These are phyloP conservation scores for Dactylis glomerata DNA, from an alignment of 176 grass and related monocot species.

Conservation along the genomic window DNA sequence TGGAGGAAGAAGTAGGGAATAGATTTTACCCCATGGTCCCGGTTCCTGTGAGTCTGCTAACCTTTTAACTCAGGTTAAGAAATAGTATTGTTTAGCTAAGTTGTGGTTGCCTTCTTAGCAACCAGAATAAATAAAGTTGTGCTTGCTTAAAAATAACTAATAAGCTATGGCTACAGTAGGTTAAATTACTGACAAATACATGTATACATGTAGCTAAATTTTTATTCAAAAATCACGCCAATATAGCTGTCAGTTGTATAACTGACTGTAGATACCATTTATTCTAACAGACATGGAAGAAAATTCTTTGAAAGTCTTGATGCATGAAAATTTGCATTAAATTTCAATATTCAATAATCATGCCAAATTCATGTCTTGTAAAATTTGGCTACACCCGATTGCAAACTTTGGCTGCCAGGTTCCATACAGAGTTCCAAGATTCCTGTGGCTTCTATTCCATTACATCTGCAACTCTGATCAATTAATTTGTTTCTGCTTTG, in stretches of 20 bases:
- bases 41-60: constrained; percentile 74
- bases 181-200: constrained; percentile 1
- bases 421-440: neutral
- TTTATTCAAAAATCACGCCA: neutral
- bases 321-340: constrained; percentile 10
- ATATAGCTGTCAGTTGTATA: constrained; percentile 23
- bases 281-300: neutral
- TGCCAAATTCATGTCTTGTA: neutral
- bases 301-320: constrained; percentile 29
- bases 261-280: constrained; percentile 11
- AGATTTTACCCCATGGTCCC: constrained; percentile 85
- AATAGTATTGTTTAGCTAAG: constrained; percentile 15
- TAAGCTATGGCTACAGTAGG: constrained; percentile 14
- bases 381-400: neutral
- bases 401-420: constrained; percentile 1
- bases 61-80: constrained; percentile 39
- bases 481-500: constrained; percentile 25
- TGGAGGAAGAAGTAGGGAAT: constrained; percentile 88
- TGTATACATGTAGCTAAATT: constrained; percentile 1
- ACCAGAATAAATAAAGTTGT: constrained; percentile 22
- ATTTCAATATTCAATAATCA: constrained; percentile 6
- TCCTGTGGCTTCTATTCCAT: constrained; percentile 16
- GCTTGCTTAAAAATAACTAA: constrained; percentile 17
- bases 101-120: neutral
- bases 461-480: constrained; percentile 28